phyloP scores from a whole-genome alignment of 108 stramenopile species.

The Asterionellopsis glacialis region DNA sequence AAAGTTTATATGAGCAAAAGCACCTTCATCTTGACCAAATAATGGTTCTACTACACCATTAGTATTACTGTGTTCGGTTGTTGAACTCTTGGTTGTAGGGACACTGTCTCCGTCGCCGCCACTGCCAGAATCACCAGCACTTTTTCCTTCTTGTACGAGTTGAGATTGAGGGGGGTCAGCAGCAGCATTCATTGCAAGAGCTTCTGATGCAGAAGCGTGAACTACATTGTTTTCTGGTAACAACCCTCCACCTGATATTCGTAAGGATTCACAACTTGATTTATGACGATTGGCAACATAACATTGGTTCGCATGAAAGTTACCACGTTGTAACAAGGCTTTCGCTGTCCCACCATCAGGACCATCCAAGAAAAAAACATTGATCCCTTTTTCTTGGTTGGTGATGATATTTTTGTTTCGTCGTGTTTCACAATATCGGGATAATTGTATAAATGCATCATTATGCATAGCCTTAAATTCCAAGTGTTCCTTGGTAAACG shows the following conservation, averaged over 20 bases:
- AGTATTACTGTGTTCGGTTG: background rate
- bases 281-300: constrained; percentile 48
- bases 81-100: too few species aligned
- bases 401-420: background rate
- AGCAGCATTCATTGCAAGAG: too few species aligned
- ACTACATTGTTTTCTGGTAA: constrained; percentile 28
- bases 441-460: constrained; percentile 27
- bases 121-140: too few species aligned
- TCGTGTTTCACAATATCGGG: constrained; percentile 25
- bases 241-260: background rate
- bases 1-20: constrained; percentile 12
- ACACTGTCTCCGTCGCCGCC: too few species aligned
- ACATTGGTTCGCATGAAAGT: constrained; percentile 18
- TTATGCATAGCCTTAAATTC: constrained; percentile 43
- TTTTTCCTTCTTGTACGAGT: too few species aligned
- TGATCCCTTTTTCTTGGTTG: constrained; percentile 2
- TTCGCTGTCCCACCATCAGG: constrained; percentile 33
- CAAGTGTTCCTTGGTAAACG: constrained; percentile 29
- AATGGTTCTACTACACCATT: background rate
- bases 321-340: constrained; percentile 13
- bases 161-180: constrained; percentile 1
- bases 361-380: constrained; percentile 46
- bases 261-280: constrained; percentile 26
- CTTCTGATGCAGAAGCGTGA: constrained; percentile 30
- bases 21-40: background rate